Conservation (phyloP, 192 early-diverging fungal genomes). For the Rhizoclosmatium globosum region DNA sequence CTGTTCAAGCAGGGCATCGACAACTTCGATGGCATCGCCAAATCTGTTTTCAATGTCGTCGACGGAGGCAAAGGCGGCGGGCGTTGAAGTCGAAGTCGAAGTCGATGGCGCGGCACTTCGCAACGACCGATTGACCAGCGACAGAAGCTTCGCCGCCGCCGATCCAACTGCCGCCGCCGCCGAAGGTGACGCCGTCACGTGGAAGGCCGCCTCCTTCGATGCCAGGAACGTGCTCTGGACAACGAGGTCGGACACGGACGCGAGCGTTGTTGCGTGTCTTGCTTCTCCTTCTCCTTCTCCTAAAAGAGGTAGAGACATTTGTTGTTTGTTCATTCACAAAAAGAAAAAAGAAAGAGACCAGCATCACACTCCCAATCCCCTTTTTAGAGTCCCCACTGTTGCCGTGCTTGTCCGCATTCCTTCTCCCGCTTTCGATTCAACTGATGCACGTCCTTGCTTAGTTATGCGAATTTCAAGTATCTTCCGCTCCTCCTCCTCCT, state of each 20-base stretch:
- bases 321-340: background rate
- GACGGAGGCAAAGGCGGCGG: slow-evolving; percentile 59
- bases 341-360: background rate
- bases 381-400: no score
- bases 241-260: background rate
- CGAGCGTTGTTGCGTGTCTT: background rate
- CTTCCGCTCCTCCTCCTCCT: no score
- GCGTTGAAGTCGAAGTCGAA: no score
- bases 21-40: slow-evolving; percentile 68
- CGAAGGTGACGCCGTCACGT: background rate
- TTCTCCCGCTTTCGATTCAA: no score
- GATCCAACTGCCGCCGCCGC: background rate
- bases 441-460: no score
- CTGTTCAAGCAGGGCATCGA: slow-evolving; percentile 85
- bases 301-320: background rate
- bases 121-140: slow-evolving; percentile 9
- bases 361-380: no score
- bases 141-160: slow-evolving; percentile 1
- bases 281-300: background rate
- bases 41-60: slow-evolving; percentile 78
- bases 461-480: no score
- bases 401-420: no score
- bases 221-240: background rate
- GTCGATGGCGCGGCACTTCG: background rate
- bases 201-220: slow-evolving; percentile 7